A percentile compares a stretch with the other conserved stretches of the same genome.
Evolutionary conservation across 2,329 filamentous ascomycete species (phyloP).

Genomic region (Botrytis tulipae): DNA sequence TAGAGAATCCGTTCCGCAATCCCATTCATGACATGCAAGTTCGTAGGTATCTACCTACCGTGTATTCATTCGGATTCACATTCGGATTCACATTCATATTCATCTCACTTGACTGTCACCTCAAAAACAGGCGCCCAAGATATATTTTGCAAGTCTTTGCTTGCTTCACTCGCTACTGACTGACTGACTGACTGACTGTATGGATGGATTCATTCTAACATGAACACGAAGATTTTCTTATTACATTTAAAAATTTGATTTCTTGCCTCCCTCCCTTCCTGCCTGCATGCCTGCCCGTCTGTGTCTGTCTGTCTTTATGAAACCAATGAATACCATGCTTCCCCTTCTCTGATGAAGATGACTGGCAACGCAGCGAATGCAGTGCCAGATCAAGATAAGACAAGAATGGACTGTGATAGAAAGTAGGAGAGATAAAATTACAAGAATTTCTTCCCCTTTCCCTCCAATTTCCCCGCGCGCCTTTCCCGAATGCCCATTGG

Average conservation of each 20-base stretch:
- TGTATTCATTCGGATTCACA: neutral
- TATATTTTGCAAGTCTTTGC: neutral
- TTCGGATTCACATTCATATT: neutral
- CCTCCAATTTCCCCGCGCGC: constrained; percentile 9
- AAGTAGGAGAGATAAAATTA: constrained; percentile 18
- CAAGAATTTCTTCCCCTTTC: constrained; percentile 6
- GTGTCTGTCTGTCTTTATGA: neutral
- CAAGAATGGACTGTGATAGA: neutral
- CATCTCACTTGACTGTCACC: neutral
- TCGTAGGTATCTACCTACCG: neutral
- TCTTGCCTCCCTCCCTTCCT: constrained; percentile 4
- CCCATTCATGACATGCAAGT: neutral
- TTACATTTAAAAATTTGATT: constrained; percentile 8
- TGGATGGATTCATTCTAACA: neutral
- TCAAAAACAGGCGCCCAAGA: neutral
- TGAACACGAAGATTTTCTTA: constrained; percentile 3
- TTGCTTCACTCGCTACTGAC: neutral
- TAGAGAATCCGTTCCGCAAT: neutral
- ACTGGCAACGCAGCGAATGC: neutral
- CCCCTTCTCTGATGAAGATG: neutral
- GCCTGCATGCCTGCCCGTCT: neutral
- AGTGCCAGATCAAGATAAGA: constrained; percentile 6
- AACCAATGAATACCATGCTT: constrained; percentile 1
- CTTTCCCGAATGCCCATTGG: constrained; percentile 10
- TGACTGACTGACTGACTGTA: neutral